A percentile compares a stretch with the other conserved stretches of the same genome.
phyloP scores from a whole-genome alignment of 257 asterid genomes.

The Dorcoceras hygrometricum region DNA sequence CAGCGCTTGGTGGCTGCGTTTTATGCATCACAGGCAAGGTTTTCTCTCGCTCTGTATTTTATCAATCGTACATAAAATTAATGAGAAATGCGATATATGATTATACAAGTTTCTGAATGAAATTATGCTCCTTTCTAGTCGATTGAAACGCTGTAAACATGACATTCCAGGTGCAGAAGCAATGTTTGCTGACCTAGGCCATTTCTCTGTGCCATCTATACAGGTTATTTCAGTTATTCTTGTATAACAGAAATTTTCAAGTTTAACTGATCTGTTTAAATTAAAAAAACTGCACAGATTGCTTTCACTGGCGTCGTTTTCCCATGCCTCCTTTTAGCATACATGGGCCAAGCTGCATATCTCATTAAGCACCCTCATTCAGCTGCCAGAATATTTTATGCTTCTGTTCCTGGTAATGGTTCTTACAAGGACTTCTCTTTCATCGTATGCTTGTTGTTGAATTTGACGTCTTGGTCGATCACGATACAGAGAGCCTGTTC shows the following conservation, averaged over 20 bases:
- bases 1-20: conserved; percentile 98
- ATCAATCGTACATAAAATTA: neutral
- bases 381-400: conserved; percentile 57
- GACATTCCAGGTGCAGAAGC: conserved; percentile 85
- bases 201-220: conserved; percentile 84
- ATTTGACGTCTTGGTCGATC: conserved; percentile 27
- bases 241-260: neutral
- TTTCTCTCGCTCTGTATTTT: neutral
- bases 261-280: conserved; percentile 1
- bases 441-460: neutral
- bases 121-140: neutral
- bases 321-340: conserved; percentile 93
- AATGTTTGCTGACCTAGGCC: conserved; percentile 98
- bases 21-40: conserved; percentile 86
- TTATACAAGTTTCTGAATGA: neutral
- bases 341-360: conserved; percentile 98
- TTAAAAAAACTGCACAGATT: conserved; percentile 43
- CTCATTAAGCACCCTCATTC: conserved; percentile 66
- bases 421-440: neutral
- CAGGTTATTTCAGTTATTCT: conserved; percentile 47
- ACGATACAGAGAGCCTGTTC: conserved; percentile 58
- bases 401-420: conserved; percentile 79
- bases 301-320: conserved; percentile 82
- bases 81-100: neutral
- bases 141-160: conserved; percentile 2